Evolutionary conservation across 148 eudicot genomes (phyloP), one percentile per base, ranked within the genome.

Genomic region (Mesembryanthemum crystallinum): DNA sequence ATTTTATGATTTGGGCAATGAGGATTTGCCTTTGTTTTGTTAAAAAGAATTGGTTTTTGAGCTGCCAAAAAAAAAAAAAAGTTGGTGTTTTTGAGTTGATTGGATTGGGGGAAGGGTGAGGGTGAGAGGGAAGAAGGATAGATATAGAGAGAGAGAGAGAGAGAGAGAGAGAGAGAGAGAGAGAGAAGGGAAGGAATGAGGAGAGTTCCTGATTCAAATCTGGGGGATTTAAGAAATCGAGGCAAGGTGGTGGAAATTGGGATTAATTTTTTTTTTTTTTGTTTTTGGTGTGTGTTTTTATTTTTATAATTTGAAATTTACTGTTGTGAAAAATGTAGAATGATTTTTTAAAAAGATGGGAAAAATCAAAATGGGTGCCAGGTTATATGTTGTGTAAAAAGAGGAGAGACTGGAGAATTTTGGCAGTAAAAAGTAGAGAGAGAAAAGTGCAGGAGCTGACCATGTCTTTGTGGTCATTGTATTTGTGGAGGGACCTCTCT

Each of bases 131-230:
- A 58, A 73, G 43, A 18, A 17, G 58, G 25, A 32, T 57, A 73
- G 71, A 70, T 77, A 73, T 66, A 83, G 82, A 20, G 76, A 42
- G 61, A 23, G 59, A 71, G 71, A 63, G 64, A 42, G 78, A 63
- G 69, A 60, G 71, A 67, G 45, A 35, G 54, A 18, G 17, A 20
- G 76, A 47, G 64, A 29, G 54, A 62, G 69, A 63, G 68, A 33
- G 74, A 64, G 64, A 47, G 64, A 64, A 27, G 47, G 84, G 87
- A 80, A 76, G 77, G 86, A 80, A 76, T 65, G 86, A 76, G 85
- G 85, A 74, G 84, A 82, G 66, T 83, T 79, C 74, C 64, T 39
- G 79, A 74, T 90, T 90, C 82, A 87, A 88, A 86, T 82, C 75
- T 62, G 72, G 59, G 75, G 78, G 43, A 59, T 78, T 86, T 79